phyloP scores from a whole-genome alignment of 768 basidiomycete species.

The Lentinula guzmanii region DNA sequence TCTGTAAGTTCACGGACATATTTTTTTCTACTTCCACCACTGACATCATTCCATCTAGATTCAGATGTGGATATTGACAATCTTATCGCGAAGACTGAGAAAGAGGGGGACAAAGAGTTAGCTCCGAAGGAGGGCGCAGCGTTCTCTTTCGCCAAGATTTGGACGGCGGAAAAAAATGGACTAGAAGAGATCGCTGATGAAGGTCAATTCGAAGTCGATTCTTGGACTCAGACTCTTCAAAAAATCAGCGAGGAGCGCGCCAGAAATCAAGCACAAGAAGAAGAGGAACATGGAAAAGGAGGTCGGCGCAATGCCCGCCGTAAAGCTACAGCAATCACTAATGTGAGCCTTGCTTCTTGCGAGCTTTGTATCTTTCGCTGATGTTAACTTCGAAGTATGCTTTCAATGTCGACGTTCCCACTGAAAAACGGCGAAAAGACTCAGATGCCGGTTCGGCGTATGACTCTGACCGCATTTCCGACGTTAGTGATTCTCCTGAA shows the following conservation, averaged over 20 bases:
- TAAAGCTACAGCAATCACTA: constrained; percentile 50
- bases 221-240: constrained; percentile 75
- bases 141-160: constrained; percentile 90
- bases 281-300: constrained; percentile 64
- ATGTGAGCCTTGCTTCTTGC: constrained; percentile 18
- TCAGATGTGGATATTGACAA: constrained; percentile 78
- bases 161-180: constrained; percentile 73
- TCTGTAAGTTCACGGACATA: constrained; percentile 38
- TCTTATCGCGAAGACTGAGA: constrained; percentile 81
- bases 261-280: constrained; percentile 35
- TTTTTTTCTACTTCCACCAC: not conserved
- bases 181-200: constrained; percentile 64
- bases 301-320: constrained; percentile 72
- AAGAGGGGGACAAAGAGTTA: constrained; percentile 55
- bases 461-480: constrained; percentile 18
- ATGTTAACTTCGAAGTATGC: constrained; percentile 17
- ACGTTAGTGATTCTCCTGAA: constrained; percentile 5
- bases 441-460: constrained; percentile 29
- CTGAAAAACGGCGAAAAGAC: not conserved
- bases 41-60: constrained; percentile 34
- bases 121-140: constrained; percentile 43
- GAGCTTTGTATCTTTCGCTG: not conserved
- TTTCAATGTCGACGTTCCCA: constrained; percentile 11
- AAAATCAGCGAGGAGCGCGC: constrained; percentile 39
- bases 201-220: constrained; percentile 53